Conservation (phyloP, 129 eudicot genomes). For the Pittosporum tobira region DNA sequence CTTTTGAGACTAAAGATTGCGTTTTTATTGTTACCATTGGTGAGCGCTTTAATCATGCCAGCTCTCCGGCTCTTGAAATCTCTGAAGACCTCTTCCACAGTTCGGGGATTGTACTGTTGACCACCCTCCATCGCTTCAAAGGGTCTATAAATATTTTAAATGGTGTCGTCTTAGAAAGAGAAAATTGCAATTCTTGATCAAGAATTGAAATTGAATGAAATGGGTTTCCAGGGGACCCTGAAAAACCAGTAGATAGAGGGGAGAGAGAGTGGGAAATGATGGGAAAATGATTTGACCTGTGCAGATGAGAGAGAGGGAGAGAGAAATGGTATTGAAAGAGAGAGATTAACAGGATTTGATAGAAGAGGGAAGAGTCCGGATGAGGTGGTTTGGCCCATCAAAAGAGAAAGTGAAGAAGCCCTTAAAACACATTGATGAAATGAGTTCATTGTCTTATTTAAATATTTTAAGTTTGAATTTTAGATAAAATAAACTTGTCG, state of each 20-base stretch:
- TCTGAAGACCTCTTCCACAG: slow-evolving; percentile 67
- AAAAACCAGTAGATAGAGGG: background rate
- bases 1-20: background rate
- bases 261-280: slow-evolving; percentile 10
- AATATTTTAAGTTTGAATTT: too few relatives aligned
- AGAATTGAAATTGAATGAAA: background rate
- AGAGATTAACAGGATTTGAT: slow-evolving; percentile 13
- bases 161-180: background rate
- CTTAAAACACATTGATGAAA: too few relatives aligned
- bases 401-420: background rate
- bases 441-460: too few relatives aligned
- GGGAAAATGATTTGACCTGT: slow-evolving; percentile 13
- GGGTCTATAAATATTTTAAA: too few relatives aligned
- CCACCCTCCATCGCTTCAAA: slow-evolving; percentile 49
- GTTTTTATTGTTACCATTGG: slow-evolving; percentile 32
- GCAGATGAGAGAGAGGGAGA: background rate
- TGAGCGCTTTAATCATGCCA: slow-evolving; percentile 69
- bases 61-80: slow-evolving; percentile 72
- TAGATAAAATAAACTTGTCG: too few relatives aligned
- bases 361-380: slow-evolving; percentile 8
- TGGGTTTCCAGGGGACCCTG: background rate
- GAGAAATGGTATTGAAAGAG: background rate
- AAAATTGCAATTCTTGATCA: too few relatives aligned
- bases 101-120: slow-evolving; percentile 59
- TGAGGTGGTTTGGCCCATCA: background rate